These are phyloP conservation scores for Pelargonium myrrhifolium DNA, from an alignment of 441 rosid species.

Conservation along the genomic window DNA sequence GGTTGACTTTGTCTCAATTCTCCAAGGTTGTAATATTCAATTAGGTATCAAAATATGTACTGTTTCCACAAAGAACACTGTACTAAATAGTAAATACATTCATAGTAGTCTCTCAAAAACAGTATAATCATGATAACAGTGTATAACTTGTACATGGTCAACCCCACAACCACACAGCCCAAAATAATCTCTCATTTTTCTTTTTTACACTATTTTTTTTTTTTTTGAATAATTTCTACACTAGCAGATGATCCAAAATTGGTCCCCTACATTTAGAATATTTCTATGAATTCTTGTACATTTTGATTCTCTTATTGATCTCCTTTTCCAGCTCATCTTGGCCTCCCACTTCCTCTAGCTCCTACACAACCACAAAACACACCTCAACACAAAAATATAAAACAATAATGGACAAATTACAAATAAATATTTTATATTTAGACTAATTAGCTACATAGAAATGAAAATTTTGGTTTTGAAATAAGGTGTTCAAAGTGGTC, in stretches of 20 bases:
- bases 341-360: slow-evolving; percentile 84
- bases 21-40: no score
- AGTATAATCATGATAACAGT: no score
- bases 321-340: slow-evolving; percentile 70
- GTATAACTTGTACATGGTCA: no score
- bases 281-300: slow-evolving; percentile 21
- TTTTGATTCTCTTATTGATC: slow-evolving; percentile 47
- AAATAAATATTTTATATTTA: no score
- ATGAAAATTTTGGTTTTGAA: no score
- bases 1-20: no score
- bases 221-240: not conserved
- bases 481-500: no score
- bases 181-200: not conserved
- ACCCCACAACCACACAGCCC: not conserved
- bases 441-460: no score
- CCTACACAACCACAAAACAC: slow-evolving; percentile 30
- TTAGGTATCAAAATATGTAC: no score
- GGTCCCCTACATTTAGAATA: not conserved
- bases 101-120: no score
- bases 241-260: not conserved
- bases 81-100: no score
- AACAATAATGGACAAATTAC: not conserved
- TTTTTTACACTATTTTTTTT: not conserved
- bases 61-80: no score
- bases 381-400: not conserved